Evolutionary conservation across 2,329 filamentous ascomycete genomes (phyloP), one percentile per base, ranked within the genome.

Genomic region (Paradendryphiella salina): DNA sequence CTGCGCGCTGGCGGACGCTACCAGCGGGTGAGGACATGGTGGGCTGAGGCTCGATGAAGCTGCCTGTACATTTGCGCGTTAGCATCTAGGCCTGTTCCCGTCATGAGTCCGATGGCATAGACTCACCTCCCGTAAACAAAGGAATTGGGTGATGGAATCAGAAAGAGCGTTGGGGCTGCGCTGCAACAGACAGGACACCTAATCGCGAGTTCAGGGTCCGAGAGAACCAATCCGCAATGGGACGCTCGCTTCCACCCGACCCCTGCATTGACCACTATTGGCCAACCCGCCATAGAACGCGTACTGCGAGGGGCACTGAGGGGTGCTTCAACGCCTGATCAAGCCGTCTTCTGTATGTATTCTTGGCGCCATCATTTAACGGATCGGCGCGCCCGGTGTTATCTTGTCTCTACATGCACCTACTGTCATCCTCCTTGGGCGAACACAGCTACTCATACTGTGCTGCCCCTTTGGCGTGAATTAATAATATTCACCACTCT

Each of bases 21-120:
- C 66, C 69, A 57, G 68, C 53, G 49, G 71, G 69, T 47, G 71
- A 72, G 55, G 71, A 72, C 69, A 73, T 73, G 59, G 50, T 69
- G 63, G 41, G 60, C 43, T 57, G 47, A 50, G 57, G 51, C 61
- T 60, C 46, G 47, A 50, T 56, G 52, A 60, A 64, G 63, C 63
- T 66, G 60, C 63, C 65, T 69, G 47, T 32, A n/a, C 23, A 34
- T 40, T 20, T 43, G 17, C 23, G 20, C 9, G 50, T 69, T 52
- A 69, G 56, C 47, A 45, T 51, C 26, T 8, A 28, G 31, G 38
- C 15, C 31, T 17, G 23, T 38, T 31, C 26, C 6, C 28, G 39
- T 20, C 34, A 38, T 33, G 26, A 33, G 15, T 36, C 42, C 52
- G 46, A 46, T 47, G 47, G n/a, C 34, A 32, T 17, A 39, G 10